A percentile compares a stretch with the other conserved stretches of the same genome.
Conservation (phyloP, 2,329 filamentous ascomycete species). For the Chaetomiaceae sp. region DNA sequence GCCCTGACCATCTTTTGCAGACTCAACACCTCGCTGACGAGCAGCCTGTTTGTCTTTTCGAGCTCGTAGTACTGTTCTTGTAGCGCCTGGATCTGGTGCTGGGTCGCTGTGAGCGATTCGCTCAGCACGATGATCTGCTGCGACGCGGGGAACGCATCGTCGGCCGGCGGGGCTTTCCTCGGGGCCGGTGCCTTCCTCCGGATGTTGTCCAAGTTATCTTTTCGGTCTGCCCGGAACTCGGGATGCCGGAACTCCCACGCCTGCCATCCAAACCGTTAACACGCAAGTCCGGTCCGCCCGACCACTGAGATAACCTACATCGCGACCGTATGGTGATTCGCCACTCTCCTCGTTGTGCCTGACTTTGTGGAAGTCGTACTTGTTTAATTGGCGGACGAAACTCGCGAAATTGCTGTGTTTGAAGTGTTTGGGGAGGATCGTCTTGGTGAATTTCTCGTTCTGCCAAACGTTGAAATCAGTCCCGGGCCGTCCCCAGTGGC, state of each 20-base stretch:
- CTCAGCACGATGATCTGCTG: slow-evolving; percentile 89
- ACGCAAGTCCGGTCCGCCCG: not conserved
- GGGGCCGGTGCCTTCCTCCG: slow-evolving; percentile 90
- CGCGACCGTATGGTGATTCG: slow-evolving; percentile 73
- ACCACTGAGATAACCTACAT: slow-evolving; percentile 47
- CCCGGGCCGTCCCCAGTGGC: slow-evolving; percentile 1
- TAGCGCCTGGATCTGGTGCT: slow-evolving; percentile 84
- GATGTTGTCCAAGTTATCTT: slow-evolving; percentile 95
- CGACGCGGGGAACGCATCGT: slow-evolving; percentile 71
- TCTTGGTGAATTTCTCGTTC: slow-evolving; percentile 98
- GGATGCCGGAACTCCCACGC: slow-evolving; percentile 97
- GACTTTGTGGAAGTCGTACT: slow-evolving; percentile 98
- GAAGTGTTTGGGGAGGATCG: slow-evolving; percentile 95
- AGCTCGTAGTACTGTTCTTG: slow-evolving; percentile 83
- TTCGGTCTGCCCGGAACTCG: slow-evolving; percentile 92
- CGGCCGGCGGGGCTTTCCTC: slow-evolving; percentile 62
- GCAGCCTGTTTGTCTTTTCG: slow-evolving; percentile 55
- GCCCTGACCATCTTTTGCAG: slow-evolving; percentile 57
- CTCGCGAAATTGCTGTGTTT: slow-evolving; percentile 99
- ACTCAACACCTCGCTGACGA: slow-evolving; percentile 57
- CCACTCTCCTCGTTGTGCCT: slow-evolving; percentile 83
- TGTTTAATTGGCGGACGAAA: slow-evolving; percentile 92
- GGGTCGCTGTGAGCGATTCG: slow-evolving; percentile 81
- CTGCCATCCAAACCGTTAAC: slow-evolving; percentile 42
- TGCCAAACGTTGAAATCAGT: slow-evolving; percentile 36